A percentile compares a stretch with the other conserved stretches of the same genome.
These are phyloP conservation scores for Graphilbum fragrans DNA, from an alignment of 2,329 filamentous ascomycete genomes.

Conservation along the genomic window DNA sequence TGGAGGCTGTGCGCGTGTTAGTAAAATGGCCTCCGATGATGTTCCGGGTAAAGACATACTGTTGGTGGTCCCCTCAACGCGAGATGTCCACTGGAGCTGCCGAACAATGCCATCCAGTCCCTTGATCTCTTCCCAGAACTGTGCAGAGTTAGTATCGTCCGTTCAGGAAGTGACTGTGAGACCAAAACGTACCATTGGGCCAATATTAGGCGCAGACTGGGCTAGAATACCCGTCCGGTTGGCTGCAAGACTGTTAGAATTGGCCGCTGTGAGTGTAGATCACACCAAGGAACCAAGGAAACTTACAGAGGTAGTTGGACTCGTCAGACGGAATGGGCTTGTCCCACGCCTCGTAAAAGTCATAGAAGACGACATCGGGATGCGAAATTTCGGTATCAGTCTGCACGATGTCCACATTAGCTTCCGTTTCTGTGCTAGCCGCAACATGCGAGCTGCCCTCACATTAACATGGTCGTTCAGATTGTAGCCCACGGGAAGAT, in stretches of 20 bases:
- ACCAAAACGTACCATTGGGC: too few relatives aligned
- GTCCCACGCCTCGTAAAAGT: slow-evolving; percentile 51
- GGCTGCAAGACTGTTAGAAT: slow-evolving; percentile 13
- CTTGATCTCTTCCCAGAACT: slow-evolving; percentile 46
- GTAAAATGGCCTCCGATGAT: neutral
- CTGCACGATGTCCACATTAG: slow-evolving; percentile 11
- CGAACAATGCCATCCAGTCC: slow-evolving; percentile 47
- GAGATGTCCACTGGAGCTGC: slow-evolving; percentile 54
- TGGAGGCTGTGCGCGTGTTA: slow-evolving; percentile 10
- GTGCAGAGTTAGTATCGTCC: too few relatives aligned
- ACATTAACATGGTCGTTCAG: slow-evolving; percentile 49
- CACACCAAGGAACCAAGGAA: slow-evolving; percentile 16
- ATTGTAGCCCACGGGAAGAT: slow-evolving; percentile 46
- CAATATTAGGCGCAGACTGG: slow-evolving; percentile 34
- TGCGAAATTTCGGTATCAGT: slow-evolving; percentile 34
- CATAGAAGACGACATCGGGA: slow-evolving; percentile 40
- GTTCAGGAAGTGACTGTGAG: too few relatives aligned
- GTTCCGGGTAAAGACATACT: neutral
- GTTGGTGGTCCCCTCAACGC: slow-evolving; percentile 38
- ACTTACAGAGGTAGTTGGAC: slow-evolving; percentile 31
- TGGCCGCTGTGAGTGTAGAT: neutral
- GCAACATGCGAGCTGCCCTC: too few relatives aligned
- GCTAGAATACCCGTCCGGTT: slow-evolving; percentile 46
- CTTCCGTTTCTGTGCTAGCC: too few relatives aligned
- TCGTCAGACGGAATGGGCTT: slow-evolving; percentile 30